Evolutionary conservation across 345 rosid genomes (phyloP), one percentile per base, ranked within the genome.

Genomic region (Rhodomyrtus tomentosa): DNA sequence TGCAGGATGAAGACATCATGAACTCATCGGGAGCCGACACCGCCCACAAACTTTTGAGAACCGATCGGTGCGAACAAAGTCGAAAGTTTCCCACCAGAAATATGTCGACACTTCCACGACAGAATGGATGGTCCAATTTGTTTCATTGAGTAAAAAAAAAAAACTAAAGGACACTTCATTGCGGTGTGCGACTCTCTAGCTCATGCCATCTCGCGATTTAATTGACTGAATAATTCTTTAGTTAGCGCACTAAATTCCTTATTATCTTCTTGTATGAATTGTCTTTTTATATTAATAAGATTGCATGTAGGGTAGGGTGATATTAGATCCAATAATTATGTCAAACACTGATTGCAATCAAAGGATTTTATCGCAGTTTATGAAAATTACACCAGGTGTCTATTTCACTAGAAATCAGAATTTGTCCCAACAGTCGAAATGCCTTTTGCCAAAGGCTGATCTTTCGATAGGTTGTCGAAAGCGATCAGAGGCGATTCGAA

Each of bases 1-100:
- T 25, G 54, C 10, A 5, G 85, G 58, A 83, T 83, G 85, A 83
- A 83, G 85, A 83, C 85, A 83, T 54, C 10, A 72, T 83, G 85
- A 79, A 20, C 85, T 83, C 81, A 83, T 83, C 32, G 38, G 22
- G 45, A 56, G 72, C 48, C 0, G 7, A 54, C n/a, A n/a, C 16
- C n/a, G 3, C 79, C 79, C 79, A 18, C 79, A 13, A 36, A 18
- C 81, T 13, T 8, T 16, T 0, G 36, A 32, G 3, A 29, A 50
- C 15, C 24, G 16, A 24, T 3, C 50, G 29, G 50, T 4, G 3
- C 59, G 42, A 50, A n/a, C 24, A 7, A 83, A 83, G 52, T 50
- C 54, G 32, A 4, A 22, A 36, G 81, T n/a, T 55, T 50, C n/a
- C n/a, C 5, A 4, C 18, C 9, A 2, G 12, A 68, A 7, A 72